phyloP scores from a whole-genome alignment of 2,329 filamentous ascomycete genomes.

The Penicillium brasilianum region DNA sequence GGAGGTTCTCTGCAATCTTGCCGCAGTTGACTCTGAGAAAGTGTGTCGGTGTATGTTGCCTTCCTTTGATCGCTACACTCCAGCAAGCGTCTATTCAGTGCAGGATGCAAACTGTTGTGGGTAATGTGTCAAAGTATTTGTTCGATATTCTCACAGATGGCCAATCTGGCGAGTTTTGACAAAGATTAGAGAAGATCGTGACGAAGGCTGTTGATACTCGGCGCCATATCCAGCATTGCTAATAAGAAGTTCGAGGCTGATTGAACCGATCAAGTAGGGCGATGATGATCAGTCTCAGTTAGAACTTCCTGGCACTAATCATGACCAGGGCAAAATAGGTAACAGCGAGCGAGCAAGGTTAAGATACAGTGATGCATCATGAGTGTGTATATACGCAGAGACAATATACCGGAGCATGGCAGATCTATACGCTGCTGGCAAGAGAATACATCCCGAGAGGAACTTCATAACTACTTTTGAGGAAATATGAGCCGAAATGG shows the following conservation, averaged over 20 bases:
- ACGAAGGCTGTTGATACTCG: conserved; percentile 9
- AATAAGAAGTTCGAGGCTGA: conserved; percentile 13
- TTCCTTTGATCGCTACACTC: conserved; percentile 21
- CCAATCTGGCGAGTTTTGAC: conserved; percentile 1
- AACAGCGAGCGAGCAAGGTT: too few species aligned
- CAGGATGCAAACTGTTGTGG: conserved; percentile 4
- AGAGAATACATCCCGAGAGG: too few species aligned
- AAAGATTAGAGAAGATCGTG: conserved; percentile 5
- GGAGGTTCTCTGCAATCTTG: conserved; percentile 21
- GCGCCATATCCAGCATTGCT: conserved; percentile 13
- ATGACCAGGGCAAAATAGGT: background rate
- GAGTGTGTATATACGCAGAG: too few species aligned
- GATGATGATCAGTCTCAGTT: conserved; percentile 8
- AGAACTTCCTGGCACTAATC: conserved; percentile 3
- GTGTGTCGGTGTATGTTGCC: conserved; percentile 29
- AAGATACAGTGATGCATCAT: too few species aligned
- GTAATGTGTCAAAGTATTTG: conserved; percentile 8
- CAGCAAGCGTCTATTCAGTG: conserved; percentile 13
- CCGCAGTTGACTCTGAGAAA: conserved; percentile 24
- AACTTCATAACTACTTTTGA: too few species aligned
- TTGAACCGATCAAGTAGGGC: conserved; percentile 4
- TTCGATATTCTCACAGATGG: conserved; percentile 9
- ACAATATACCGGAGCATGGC: too few species aligned
- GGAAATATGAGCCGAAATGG: too few species aligned
- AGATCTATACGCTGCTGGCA: too few species aligned